A percentile compares a stretch with the other conserved stretches of the same genome.
phyloP scores from a whole-genome alignment of 73 alveolate species.

The Tetrahymena borealis region DNA sequence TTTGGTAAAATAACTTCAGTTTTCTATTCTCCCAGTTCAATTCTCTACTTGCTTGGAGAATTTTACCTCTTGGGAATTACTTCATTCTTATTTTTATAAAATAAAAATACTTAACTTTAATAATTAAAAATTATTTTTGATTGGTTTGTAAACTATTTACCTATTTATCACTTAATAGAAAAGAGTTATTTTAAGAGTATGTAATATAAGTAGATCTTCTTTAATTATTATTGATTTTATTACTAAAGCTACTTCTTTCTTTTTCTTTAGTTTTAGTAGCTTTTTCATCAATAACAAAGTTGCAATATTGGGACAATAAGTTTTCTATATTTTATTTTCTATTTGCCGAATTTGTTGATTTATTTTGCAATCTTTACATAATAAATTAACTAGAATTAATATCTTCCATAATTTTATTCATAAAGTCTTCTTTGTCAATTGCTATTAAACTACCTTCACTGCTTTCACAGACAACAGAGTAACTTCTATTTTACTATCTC shows the following conservation, averaged over 20 bases:
- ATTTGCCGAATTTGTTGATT: background rate
- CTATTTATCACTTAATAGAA: background rate
- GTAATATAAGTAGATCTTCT: background rate
- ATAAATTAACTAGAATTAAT: background rate
- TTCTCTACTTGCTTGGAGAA: background rate
- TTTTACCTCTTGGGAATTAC: background rate
- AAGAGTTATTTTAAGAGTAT: background rate
- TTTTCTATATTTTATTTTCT: background rate
- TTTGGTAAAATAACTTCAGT: background rate
- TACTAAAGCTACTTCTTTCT: background rate
- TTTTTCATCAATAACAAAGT: background rate
- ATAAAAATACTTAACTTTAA: background rate
- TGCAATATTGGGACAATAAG: background rate
- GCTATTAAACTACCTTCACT: background rate
- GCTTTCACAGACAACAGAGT: background rate
- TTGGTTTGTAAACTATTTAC: background rate
- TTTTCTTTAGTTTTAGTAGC: background rate
- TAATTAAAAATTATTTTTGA: background rate
- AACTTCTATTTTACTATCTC: background rate
- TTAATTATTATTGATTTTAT: background rate
- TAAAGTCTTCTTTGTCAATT: background rate
- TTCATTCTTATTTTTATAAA: background rate
- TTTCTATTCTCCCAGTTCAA: background rate
- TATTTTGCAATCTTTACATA: background rate
- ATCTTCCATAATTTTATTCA: background rate